Evolutionary conservation across 2,329 filamentous ascomycete genomes (phyloP), one percentile per base, ranked within the genome.

Genomic region (Ophiostoma piceae): DNA sequence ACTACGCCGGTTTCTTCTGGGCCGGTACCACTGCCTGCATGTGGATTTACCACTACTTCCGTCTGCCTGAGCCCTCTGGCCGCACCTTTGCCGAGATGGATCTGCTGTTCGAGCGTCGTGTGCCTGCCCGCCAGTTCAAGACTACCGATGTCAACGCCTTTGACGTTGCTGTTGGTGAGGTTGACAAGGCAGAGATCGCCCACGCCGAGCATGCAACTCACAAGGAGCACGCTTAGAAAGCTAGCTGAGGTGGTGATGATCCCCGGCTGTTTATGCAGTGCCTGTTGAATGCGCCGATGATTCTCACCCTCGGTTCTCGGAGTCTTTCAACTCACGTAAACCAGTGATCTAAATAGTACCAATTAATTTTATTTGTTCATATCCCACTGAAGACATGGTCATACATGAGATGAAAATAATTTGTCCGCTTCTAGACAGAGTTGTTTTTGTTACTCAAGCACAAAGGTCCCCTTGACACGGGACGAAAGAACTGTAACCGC

Each of bases 11-110:
- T 2, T 81, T 82, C 74, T 81, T 83, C 76, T 83, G 80, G 79
- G 80, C 79, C 7, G 79, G 76, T 47, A 79, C 82, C n/a, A 83
- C 83, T 73, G 72, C 83, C 11, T 19, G 81, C 4, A 83, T 82
- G 60, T 76, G 82, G 2, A 69, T 80, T 0, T 88, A 85, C 79
- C 81, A 83, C 0, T 85, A 79, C 72, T 84, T 84, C 75, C 82
- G 82, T 39, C 77, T 85, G 3, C 84, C 84, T 3, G 85, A 87
- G 78, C 83, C 85, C 16, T 82, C 82, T 70, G 84, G 81, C 2
- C 80, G 83, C 60, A 84, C 83, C 0, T 83, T 84, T 68, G 83
- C 82, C 62, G 85, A 88, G 76, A 79, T 88, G 2, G 85, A 87
- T 67, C 75, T 83, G 6, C 75, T 88, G 71, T 88, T 88, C 72